Evolutionary conservation across 208 protist species (phyloP).

Genomic region (Leishmania turanica): DNA sequence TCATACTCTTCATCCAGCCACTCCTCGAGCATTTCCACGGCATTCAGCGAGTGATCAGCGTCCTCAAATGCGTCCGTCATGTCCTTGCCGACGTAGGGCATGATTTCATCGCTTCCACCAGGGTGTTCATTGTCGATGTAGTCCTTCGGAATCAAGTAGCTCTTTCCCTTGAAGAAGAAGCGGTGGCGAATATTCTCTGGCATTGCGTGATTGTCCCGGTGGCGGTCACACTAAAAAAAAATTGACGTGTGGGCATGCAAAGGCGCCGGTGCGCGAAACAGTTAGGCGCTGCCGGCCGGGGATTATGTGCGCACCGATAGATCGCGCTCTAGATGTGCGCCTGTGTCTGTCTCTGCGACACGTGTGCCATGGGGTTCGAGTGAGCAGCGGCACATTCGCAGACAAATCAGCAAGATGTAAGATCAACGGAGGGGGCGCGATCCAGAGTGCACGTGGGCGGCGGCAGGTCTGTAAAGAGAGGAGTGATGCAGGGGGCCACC

Average conservation of each 20-base stretch:
- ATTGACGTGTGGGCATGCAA: neutral
- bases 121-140: conserved; percentile 45
- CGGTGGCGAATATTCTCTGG: conserved; percentile 16
- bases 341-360: neutral
- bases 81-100: conserved; percentile 31
- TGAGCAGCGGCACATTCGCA: neutral
- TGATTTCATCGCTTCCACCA: conserved; percentile 33
- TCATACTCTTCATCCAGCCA: conserved; percentile 33
- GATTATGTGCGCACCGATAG: neutral
- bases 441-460: neutral
- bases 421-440: neutral
- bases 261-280: neutral
- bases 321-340: neutral
- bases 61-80: conserved; percentile 45
- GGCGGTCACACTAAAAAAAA: neutral
- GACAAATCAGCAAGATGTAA: neutral
- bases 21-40: conserved; percentile 37
- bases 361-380: neutral
- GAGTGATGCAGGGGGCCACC: neutral
- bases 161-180: conserved; percentile 35
- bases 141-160: conserved; percentile 32
- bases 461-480: neutral
- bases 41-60: conserved; percentile 38
- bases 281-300: neutral
- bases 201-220: neutral